Evolutionary conservation across 768 basidiomycete species (phyloP), one percentile per base, ranked within the genome.

Genomic region (Termitomyces sp.): DNA sequence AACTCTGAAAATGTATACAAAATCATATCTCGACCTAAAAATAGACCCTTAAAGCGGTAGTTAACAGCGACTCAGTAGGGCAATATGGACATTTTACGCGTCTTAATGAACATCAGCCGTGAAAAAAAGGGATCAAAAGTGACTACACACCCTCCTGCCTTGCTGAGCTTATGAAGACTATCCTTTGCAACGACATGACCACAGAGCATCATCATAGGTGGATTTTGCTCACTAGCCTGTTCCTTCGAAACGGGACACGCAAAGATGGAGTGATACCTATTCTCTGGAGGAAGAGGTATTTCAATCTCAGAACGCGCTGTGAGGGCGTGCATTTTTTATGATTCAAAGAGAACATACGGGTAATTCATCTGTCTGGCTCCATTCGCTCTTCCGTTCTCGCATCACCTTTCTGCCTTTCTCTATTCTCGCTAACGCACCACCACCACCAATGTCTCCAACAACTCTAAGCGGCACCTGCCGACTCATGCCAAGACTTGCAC

Each of bases 201-300:
- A 68, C 97, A 98, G 4, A 77, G 74, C 79, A 99, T 88, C 90
- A 98, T 95, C 93, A 97, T 97, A 0, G 97, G 96, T 9, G 94
- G 97, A 69, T 99, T 99, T 57, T 80, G 71, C 53, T 92, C 89
- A 4, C 92, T 95, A 24, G 94, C 87, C 72, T 97, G 96, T 66
- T 98, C 96, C 72, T 98, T 98, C 9, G 94, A 96, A 22, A 99
- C 97, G 0, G 97, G 92, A 71, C 97, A 99, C 47, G 94, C 87
- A 70, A 99, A 98, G 57, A 98, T 89, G 1, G 95, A 97, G 70
- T 99, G 97, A 72, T 95, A 98, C 29, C 94, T 81, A 65, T 95
- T 89, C 62, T 90, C 86, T 2, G 91, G 78, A 1, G 90, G 83
- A 12, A 98, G 69, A 1, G 92, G 92, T 61, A 98, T 92, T 74